A percentile compares a stretch with the other conserved stretches of the same genome.
Evolutionary conservation across 2,329 filamentous ascomycete species (phyloP).

Genomic region (Aspergillus tamarii): DNA sequence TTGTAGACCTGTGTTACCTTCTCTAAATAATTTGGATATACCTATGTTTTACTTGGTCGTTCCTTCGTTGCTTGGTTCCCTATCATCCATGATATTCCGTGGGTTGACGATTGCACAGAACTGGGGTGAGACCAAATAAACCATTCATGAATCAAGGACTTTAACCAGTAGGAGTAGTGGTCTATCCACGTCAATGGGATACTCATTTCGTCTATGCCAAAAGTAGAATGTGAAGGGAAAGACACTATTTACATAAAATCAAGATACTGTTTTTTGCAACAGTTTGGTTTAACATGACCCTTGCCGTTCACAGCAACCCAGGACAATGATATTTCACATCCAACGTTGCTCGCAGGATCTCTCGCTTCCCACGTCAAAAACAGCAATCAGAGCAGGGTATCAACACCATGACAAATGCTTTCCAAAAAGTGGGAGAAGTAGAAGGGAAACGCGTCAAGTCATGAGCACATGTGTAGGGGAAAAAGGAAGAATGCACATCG

Average conservation of each 20-base stretch:
- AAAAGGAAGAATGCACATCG: slow-evolving; percentile 28
- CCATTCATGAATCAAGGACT: neutral
- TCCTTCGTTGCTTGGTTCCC: neutral
- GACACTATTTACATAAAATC: slow-evolving; percentile 27
- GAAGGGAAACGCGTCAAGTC: slow-evolving; percentile 35
- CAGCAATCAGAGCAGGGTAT: slow-evolving; percentile 44
- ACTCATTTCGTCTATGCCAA: slow-evolving; percentile 37
- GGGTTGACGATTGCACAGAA: neutral
- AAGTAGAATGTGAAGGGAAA: slow-evolving; percentile 26
- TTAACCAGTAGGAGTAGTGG: slow-evolving; percentile 11
- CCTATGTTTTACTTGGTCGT: neutral
- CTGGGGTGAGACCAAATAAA: neutral
- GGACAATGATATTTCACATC: slow-evolving; percentile 13
- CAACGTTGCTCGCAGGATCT: slow-evolving; percentile 14
- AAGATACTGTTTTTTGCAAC: slow-evolving; percentile 11
- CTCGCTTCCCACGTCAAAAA: slow-evolving; percentile 23
- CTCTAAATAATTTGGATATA: neutral
- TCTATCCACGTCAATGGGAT: slow-evolving; percentile 10
- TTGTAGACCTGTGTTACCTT: neutral
- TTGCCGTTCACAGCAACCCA: slow-evolving; percentile 9
- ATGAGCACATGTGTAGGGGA: slow-evolving; percentile 34
- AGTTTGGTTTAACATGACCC: slow-evolving; percentile 3
- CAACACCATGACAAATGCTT: slow-evolving; percentile 49
- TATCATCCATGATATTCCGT: no score
- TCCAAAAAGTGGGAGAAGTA: slow-evolving; percentile 22